phyloP scores from a whole-genome alignment of 148 eudicot species.

The Vaccinium vitisidaea region DNA sequence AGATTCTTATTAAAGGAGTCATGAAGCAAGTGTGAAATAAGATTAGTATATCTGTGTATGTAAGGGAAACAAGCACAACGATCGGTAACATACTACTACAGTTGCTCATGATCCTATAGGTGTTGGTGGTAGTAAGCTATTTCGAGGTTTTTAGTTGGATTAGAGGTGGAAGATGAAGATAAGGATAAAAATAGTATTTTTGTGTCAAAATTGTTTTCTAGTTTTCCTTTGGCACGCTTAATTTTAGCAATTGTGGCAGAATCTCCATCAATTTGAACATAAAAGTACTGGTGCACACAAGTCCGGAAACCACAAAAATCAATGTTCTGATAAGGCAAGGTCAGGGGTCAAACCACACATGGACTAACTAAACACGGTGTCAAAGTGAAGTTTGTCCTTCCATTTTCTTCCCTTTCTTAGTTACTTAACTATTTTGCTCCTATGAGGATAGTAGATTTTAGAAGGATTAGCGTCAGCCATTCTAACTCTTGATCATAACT shows the following conservation, averaged over 20 bases:
- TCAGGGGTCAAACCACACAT: not conserved
- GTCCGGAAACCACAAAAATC: not conserved
- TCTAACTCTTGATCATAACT: not conserved
- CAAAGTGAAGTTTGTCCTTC: not conserved
- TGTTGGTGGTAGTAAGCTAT: not conserved
- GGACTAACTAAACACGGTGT: not conserved
- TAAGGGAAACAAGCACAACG: not conserved
- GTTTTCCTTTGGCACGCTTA: not conserved
- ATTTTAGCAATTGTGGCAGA: not conserved
- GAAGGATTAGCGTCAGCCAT: not conserved
- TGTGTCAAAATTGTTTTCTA: not conserved
- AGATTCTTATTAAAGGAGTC: not conserved
- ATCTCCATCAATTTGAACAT: not conserved
- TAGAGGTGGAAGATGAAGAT: not conserved
- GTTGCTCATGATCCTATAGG: not conserved
- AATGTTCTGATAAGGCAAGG: not conserved
- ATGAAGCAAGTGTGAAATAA: not conserved
- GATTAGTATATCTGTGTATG: not conserved
- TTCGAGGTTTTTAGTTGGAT: not conserved
- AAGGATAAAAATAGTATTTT: not conserved
- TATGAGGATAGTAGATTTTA: not conserved
- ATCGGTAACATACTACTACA: not conserved
- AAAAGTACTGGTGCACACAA: not conserved
- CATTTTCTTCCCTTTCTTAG: not conserved
- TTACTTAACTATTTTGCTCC: not conserved